Base-by-base conservation (phyloP, 2,329 filamentous ascomycete species). In the Diplodia mutila region DNA sequence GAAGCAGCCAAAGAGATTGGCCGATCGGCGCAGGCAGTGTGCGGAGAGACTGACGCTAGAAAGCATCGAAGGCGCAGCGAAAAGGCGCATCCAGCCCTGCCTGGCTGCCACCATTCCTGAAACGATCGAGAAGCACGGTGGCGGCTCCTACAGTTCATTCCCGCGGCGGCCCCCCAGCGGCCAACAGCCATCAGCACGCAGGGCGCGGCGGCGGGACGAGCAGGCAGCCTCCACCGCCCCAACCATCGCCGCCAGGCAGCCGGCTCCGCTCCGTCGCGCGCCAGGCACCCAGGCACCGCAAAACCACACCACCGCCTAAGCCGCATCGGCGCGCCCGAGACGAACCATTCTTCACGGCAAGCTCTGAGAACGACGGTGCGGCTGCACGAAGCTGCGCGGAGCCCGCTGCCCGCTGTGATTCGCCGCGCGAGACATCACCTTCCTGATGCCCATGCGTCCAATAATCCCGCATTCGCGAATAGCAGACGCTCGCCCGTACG, bases 361-460 rank as follows among this genome's bases (percentile, higher is more conserved):
- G n/a, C n/a, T 23, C 12, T 25, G 53, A n/a, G n/a, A n/a, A 3
- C n/a, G 25, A 16, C n/a, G 25, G 51, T 12, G 51, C 18, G 34
- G 32, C 53, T 25, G 32, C 32, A 21, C 34, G 53, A 57, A 37
- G 12, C 53, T 57, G 53, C 53, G 25, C 51, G 25, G 32, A 32
- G 25, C 51, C 27, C 51, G 25, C 51, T 54, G 27, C 7, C 32
- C 29, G 21, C 39, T 37, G 37, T 63, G 59, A 63, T 63, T 63
- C 59, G 59, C 27, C 57, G 54, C 42, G 16, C 29, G 9, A 18
- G 53, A 32, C 53, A 27, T 23, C 59, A 61, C 59, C 59, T 27
- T 49, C 59, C 59, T 37, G 46, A 51, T 63, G 25, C n/a, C 59
- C 59, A 61, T 61, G 59, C 59, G 49, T 49, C 59, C 59, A 51